Conservation (phyloP, 805 yeast species). For the Sungouiella thailandica region DNA sequence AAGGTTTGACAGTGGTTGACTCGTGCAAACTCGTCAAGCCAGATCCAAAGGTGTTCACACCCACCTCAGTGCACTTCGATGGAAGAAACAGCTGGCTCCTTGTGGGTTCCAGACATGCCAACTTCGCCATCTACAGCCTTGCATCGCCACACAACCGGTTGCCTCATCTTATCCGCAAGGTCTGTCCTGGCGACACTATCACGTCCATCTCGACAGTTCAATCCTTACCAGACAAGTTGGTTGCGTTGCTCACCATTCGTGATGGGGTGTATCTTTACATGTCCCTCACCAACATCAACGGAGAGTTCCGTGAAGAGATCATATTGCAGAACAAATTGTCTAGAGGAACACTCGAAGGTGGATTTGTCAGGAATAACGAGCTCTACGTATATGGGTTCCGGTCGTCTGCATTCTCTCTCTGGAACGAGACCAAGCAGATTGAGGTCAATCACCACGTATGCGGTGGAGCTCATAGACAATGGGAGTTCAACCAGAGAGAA, state of each 20-base stretch:
- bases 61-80: slow-evolving; percentile 52
- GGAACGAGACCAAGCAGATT: slow-evolving; percentile 73
- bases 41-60: slow-evolving; percentile 45
- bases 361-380: slow-evolving; percentile 39
- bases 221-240: slow-evolving; percentile 11
- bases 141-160: slow-evolving; percentile 32
- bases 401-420: slow-evolving; percentile 69
- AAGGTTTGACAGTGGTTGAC: slow-evolving; percentile 17
- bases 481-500: slow-evolving; percentile 53
- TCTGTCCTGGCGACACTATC: slow-evolving; percentile 64
- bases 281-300: slow-evolving; percentile 6
- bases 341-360: slow-evolving; percentile 80
- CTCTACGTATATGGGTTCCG: slow-evolving; percentile 75
- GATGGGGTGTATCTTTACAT: slow-evolving; percentile 58
- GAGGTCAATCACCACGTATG: slow-evolving; percentile 70
- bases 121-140: slow-evolving; percentile 40
- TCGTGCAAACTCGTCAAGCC: slow-evolving; percentile 17
- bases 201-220: slow-evolving; percentile 46
- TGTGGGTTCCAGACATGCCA: slow-evolving; percentile 70
- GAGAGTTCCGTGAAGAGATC: slow-evolving; percentile 18
- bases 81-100: slow-evolving; percentile 36
- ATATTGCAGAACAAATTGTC: slow-evolving; percentile 59
- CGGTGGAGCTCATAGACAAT: slow-evolving; percentile 88
- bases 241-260: slow-evolving; percentile 48
- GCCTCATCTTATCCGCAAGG: slow-evolving; percentile 23